These are phyloP conservation scores for Peniophora sp. DNA, from an alignment of 1,284 basidiomycete genomes.

Conservation along the genomic window DNA sequence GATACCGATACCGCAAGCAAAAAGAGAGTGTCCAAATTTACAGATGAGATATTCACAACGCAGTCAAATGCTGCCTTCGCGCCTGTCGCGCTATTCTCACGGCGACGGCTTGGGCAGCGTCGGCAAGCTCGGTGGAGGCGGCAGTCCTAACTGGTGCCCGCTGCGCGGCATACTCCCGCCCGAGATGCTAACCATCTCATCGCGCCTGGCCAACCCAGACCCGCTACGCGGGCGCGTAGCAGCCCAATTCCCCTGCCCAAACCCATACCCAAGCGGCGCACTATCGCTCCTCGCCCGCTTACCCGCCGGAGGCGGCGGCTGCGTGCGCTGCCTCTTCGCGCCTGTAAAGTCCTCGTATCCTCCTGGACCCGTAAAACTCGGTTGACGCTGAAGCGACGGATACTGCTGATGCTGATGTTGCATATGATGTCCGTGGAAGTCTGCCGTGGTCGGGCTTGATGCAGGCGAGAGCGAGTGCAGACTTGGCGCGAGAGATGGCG, in stretches of 20 bases:
- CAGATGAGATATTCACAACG: no score
- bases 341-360: slow-evolving; percentile 26
- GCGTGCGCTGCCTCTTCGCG: slow-evolving; percentile 27
- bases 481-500: slow-evolving; percentile 20
- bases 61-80: no score
- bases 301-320: slow-evolving; percentile 5
- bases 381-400: slow-evolving; percentile 43
- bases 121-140: slow-evolving; percentile 8
- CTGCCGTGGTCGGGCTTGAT: slow-evolving; percentile 56
- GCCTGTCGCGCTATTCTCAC: slow-evolving; percentile 4
- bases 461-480: slow-evolving; percentile 43
- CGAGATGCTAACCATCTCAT: slow-evolving; percentile 11
- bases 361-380: slow-evolving; percentile 42
- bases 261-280: slow-evolving; percentile 36
- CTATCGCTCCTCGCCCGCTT: slow-evolving; percentile 41
- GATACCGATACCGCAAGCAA: no score
- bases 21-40: no score
- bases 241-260: slow-evolving; percentile 21
- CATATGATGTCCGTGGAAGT: slow-evolving; percentile 33
- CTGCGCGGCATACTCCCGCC: slow-evolving; percentile 6
- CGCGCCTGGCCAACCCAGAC: slow-evolving; percentile 21
- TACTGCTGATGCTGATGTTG: slow-evolving; percentile 17
- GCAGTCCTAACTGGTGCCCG: not conserved
- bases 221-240: slow-evolving; percentile 30
- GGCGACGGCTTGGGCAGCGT: slow-evolving; percentile 8